Percentiles rank a stretch among this genome's conserved stretches.
Evolutionary conservation across 2,329 filamentous ascomycete genomes (phyloP).

Genomic region (Xylaria digitata): DNA sequence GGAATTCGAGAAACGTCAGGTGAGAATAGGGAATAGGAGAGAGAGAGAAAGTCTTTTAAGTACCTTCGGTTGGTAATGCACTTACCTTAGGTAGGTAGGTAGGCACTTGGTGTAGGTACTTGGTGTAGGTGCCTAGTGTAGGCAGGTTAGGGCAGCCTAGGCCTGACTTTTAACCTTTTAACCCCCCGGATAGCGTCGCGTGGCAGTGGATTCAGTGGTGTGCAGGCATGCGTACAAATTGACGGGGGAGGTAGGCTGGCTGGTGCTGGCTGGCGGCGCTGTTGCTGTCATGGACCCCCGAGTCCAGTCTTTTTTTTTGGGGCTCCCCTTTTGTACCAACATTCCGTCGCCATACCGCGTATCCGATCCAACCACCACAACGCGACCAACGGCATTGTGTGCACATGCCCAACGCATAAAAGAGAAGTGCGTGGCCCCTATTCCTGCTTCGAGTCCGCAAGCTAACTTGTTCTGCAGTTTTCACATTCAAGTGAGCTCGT

Average conservation of each 20-base stretch:
- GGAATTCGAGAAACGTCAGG: conserved; percentile 2
- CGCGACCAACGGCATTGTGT: conserved; percentile 29
- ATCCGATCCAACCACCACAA: conserved; percentile 34
- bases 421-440: conserved; percentile 33
- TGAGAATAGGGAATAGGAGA: conserved; percentile 19
- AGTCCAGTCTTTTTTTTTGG: conserved; percentile 28
- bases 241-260: conserved; percentile 1
- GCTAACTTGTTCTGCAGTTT: conserved; percentile 40
- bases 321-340: conserved; percentile 35
- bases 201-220: conserved; percentile 26
- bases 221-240: not conserved
- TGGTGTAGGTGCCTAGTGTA: no score
- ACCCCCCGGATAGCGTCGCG: conserved; percentile 27
- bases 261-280: not conserved
- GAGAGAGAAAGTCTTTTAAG: not conserved
- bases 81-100: no score
- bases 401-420: conserved; percentile 33
- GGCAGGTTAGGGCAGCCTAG: no score
- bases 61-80: no score
- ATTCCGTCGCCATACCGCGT: conserved; percentile 42
- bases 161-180: not conserved
- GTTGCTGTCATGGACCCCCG: conserved; percentile 16
- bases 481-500: conserved; percentile 38
- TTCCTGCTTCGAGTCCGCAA: conserved; percentile 14
- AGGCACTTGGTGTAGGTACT: no score